A percentile compares a stretch with the other conserved stretches of the same genome.
Conservation (phyloP, 1,284 basidiomycete species). For the Trichosporon inkin region DNA sequence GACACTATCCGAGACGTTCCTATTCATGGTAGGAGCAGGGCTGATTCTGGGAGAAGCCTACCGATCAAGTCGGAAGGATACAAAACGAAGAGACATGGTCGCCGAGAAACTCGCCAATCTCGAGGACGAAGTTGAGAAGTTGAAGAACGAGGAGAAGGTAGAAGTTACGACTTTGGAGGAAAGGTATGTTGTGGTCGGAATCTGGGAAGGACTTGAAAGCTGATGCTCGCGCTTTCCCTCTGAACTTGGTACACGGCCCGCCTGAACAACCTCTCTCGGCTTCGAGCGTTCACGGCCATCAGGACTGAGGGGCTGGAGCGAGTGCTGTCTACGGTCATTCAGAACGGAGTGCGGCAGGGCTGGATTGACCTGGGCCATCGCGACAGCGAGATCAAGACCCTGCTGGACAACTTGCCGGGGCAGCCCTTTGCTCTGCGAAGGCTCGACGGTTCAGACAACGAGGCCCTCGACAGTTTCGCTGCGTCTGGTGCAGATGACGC, state of each 20-base stretch:
- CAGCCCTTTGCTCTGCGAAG: constrained; percentile 19
- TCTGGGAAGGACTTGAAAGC: background rate
- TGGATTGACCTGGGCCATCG: constrained; percentile 52
- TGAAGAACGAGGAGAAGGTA: constrained; percentile 24
- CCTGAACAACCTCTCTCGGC: no score
- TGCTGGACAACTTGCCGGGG: constrained; percentile 21
- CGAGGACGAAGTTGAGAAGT: constrained; percentile 51
- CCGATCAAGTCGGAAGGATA: constrained; percentile 67
- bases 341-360: constrained; percentile 65
- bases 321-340: constrained; percentile 65
- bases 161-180: constrained; percentile 30
- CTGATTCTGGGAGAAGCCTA: constrained; percentile 75
- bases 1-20: constrained; percentile 76
- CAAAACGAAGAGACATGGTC: constrained; percentile 68
- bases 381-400: constrained; percentile 28
- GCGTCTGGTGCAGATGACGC: background rate
- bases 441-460: constrained; percentile 12
- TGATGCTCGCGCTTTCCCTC: background rate
- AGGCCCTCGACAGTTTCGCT: background rate
- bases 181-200: constrained; percentile 29
- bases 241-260: no score
- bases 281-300: background rate
- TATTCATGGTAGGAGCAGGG: constrained; percentile 71
- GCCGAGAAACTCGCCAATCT: constrained; percentile 63
- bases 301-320: constrained; percentile 56